These are phyloP conservation scores for Penicillium psychrofluorescens DNA, from an alignment of 495 filamentous ascomycete genomes.

Conservation along the genomic window DNA sequence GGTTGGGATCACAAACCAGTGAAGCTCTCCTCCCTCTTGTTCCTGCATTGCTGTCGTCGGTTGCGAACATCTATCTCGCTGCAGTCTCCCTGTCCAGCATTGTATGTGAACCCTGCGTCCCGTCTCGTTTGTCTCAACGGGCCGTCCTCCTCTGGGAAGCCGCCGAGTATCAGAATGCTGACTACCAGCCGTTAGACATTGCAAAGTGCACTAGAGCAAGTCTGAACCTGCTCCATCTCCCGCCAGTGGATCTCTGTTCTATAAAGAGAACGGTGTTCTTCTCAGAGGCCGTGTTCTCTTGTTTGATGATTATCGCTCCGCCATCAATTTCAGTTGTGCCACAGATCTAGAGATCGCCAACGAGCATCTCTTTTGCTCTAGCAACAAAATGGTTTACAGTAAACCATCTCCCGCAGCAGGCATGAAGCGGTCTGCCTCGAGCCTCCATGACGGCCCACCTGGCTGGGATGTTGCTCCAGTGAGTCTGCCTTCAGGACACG, in stretches of 20 bases:
- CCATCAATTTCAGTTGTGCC: not conserved
- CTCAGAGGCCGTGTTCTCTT: not conserved
- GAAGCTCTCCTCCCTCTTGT: conserved; percentile 5
- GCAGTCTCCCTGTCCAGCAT: conserved; percentile 15
- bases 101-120: not conserved
- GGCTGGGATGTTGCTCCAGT: conserved; percentile 34
- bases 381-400: conserved; percentile 27
- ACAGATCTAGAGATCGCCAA: not conserved
- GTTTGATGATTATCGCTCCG: too few relatives aligned
- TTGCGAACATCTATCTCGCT: conserved; percentile 11
- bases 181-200: not conserved
- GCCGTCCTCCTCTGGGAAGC: too few relatives aligned
- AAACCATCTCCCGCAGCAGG: conserved; percentile 19
- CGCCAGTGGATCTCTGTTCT: not conserved
- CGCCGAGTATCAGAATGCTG: not conserved
- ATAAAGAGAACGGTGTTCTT: conserved; percentile 4
- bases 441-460: conserved; percentile 20
- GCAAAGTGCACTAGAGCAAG: too few relatives aligned
- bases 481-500: conserved; percentile 5
- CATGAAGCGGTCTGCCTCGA: conserved; percentile 31
- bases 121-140: conserved; percentile 1
- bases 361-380: too few relatives aligned
- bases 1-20: conserved; percentile 4
- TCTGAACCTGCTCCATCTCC: not conserved
- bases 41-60: conserved; percentile 17